Evolutionary conservation across 108 stramenopile species (phyloP), one percentile per base, ranked within the genome.

Genomic region (Aurantiochytrium sp.): DNA sequence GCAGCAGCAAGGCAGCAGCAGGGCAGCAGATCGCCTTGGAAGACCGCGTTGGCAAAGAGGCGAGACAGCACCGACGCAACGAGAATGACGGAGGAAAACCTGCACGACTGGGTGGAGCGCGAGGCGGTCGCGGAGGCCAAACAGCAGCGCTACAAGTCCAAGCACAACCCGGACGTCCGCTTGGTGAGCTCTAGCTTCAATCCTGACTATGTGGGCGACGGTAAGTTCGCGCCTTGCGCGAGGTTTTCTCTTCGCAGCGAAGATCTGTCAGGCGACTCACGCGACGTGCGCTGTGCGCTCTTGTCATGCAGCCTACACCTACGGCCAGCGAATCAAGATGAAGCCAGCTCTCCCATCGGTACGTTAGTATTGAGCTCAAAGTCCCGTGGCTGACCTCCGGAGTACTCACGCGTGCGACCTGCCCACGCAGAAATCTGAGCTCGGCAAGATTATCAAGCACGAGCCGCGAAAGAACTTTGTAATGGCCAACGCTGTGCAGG

Each of bases 401-500:
- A n/a, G n/a, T n/a, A n/a, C n/a, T n/a, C n/a, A n/a, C n/a, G n/a
- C n/a, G n/a, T n/a, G n/a, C n/a, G n/a, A n/a, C n/a, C n/a, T n/a
- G n/a, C n/a, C n/a, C 37, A 48, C 37, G 30, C 53, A 54, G 85
- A 39, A 31, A 19, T 3, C 3, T 36, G 52, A 68, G 22, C 73
- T 53, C 37, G 30, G 87, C 24, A 87, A 68, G 27, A 68, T 17
- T 24, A 65, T 88, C 32, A 68, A 65, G 31, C 87, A 90, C 15
- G 87, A 92, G 54, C 93, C 93, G 37, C 55, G 85, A 53, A 96
- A 93, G 88, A 94, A 95, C 88, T 96, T 93, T 59, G 88, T 96
- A 34, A 93, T 91, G 34, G 90, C 93, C 32, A 96, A 96, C 90
- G 95, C 96, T 15, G 88, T 95, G 24, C 93, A 95, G 81, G 93